Evolutionary conservation across 768 basidiomycete genomes (phyloP).

Genomic region (Boletus pseudopeckii): DNA sequence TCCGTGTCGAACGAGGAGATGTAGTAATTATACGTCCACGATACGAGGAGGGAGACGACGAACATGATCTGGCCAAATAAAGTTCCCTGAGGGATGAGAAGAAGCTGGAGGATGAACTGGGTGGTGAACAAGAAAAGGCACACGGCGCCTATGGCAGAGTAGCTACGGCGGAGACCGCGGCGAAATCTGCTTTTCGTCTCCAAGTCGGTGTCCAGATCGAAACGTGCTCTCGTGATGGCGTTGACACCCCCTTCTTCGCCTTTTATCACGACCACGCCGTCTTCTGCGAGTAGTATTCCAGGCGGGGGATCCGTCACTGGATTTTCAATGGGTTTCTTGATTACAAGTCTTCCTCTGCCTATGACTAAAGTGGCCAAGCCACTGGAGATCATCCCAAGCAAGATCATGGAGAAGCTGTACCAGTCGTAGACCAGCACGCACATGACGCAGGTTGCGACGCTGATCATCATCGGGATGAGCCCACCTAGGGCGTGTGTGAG

Average conservation of each 20-base stretch:
- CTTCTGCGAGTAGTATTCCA: conserved; percentile 22
- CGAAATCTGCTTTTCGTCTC: background rate
- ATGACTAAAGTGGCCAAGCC: conserved; percentile 26
- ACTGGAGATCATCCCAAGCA: conserved; percentile 28
- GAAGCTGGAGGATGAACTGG: conserved; percentile 32
- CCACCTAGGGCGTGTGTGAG: conserved; percentile 2
- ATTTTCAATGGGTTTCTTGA: conserved; percentile 14
- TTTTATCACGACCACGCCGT: conserved; percentile 22
- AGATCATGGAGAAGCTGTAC: conserved; percentile 31
- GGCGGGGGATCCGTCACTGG: conserved; percentile 18
- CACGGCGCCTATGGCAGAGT: conserved; percentile 9
- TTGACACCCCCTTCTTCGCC: conserved; percentile 26
- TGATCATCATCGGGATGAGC: conserved; percentile 23
- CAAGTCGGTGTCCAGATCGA: conserved; percentile 15
- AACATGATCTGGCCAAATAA: conserved; percentile 35
- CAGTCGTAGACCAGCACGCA: conserved; percentile 29
- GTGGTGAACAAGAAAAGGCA: conserved; percentile 26
- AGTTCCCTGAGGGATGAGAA: conserved; percentile 32
- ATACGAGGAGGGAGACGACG: conserved; percentile 24
- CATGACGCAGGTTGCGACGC: conserved; percentile 16
- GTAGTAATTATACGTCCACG: conserved; percentile 32
- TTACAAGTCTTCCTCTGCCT: conserved; percentile 22
- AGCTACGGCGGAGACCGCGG: conserved; percentile 1
- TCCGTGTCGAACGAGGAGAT: conserved; percentile 32
- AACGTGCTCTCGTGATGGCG: conserved; percentile 26